phyloP scores from a whole-genome alignment of 106 monocot genomes.

The Allium sativum region DNA sequence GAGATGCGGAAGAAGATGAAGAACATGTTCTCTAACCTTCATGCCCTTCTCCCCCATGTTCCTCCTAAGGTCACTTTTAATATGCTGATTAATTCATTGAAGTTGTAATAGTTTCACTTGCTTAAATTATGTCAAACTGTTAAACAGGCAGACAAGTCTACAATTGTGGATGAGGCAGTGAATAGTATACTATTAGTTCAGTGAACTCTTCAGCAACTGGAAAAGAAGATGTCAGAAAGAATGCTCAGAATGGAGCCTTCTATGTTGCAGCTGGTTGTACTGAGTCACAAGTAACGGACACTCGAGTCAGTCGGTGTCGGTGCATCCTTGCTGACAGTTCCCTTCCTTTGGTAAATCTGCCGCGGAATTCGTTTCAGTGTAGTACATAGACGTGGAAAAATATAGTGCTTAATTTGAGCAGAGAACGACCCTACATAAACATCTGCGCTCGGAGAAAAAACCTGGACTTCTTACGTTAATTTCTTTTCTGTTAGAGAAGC shows the following conservation, averaged over 20 bases:
- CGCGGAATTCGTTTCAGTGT: neutral
- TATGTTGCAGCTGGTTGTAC: too few relatives aligned
- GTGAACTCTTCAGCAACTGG: neutral
- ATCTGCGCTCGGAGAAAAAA: slow-evolving; percentile 37
- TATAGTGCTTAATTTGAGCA: slow-evolving; percentile 8
- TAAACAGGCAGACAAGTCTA: slow-evolving; percentile 15
- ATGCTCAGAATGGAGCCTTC: neutral
- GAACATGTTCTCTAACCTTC: slow-evolving; percentile 50
- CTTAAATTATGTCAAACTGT: neutral
- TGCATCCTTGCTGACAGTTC: neutral
- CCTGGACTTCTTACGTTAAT: slow-evolving; percentile 21
- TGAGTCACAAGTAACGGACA: neutral
- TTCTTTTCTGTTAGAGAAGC: slow-evolving; percentile 39
- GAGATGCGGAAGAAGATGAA: slow-evolving; percentile 77
- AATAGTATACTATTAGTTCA: slow-evolving; percentile 6
- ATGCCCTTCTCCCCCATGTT: slow-evolving; percentile 47
- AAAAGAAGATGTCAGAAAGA: slow-evolving; percentile 1
- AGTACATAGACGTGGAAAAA: slow-evolving; percentile 4
- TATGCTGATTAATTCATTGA: neutral
- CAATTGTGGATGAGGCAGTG: slow-evolving; percentile 9
- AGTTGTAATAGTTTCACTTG: neutral
- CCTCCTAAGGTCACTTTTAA: slow-evolving; percentile 39
- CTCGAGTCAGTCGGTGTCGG: neutral
- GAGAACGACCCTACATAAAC: slow-evolving; percentile 35
- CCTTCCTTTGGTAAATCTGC: neutral